Percentiles rank a stretch among this genome's conserved stretches.
Evolutionary conservation across 2,329 filamentous ascomycete species (phyloP).

Genomic region (Cladophialophora psammophila): DNA sequence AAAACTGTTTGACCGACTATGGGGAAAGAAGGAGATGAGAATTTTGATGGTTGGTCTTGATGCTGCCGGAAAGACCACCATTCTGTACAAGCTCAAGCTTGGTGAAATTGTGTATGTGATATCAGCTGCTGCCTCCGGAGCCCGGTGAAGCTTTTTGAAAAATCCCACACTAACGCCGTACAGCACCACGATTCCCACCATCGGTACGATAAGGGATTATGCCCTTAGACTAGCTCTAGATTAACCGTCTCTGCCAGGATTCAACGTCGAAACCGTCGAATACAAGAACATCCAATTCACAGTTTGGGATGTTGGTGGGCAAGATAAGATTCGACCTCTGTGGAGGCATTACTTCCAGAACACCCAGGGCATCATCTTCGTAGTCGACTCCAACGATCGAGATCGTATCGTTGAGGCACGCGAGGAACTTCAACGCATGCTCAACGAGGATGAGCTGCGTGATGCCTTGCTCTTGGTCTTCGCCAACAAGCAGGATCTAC

Average conservation of each 20-base stretch:
- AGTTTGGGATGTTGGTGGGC: slow-evolving; percentile 99
- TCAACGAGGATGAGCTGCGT: slow-evolving; percentile 98
- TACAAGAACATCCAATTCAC: slow-evolving; percentile 99
- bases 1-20: slow-evolving; percentile 94
- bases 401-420: slow-evolving; percentile 97
- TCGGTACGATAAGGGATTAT: slow-evolving; percentile 65
- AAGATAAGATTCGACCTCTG: slow-evolving; percentile 99
- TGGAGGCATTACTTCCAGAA: slow-evolving; percentile 99
- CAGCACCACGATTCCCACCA: slow-evolving; percentile 98
- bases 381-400: slow-evolving; percentile 98
- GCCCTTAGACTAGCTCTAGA: slow-evolving; percentile 12
- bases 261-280: slow-evolving; percentile 99
- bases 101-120: slow-evolving; percentile 58
- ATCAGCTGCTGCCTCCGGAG: slow-evolving; percentile 3
- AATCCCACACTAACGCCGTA: slow-evolving; percentile 47
- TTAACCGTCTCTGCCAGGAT: slow-evolving; percentile 64
- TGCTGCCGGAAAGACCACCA: slow-evolving; percentile 99
- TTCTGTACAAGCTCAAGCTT: slow-evolving; percentile 99
- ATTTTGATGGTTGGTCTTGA: slow-evolving; percentile 99
- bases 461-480: slow-evolving; percentile 97
- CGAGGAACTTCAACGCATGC: slow-evolving; percentile 96
- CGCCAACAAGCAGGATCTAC: slow-evolving; percentile 99
- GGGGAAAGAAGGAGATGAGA: slow-evolving; percentile 99
- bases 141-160: not conserved
- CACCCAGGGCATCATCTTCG: slow-evolving; percentile 99